Evolutionary conservation across 1,284 basidiomycete genomes (phyloP).

Genomic region (Amylostereum areolatum): DNA sequence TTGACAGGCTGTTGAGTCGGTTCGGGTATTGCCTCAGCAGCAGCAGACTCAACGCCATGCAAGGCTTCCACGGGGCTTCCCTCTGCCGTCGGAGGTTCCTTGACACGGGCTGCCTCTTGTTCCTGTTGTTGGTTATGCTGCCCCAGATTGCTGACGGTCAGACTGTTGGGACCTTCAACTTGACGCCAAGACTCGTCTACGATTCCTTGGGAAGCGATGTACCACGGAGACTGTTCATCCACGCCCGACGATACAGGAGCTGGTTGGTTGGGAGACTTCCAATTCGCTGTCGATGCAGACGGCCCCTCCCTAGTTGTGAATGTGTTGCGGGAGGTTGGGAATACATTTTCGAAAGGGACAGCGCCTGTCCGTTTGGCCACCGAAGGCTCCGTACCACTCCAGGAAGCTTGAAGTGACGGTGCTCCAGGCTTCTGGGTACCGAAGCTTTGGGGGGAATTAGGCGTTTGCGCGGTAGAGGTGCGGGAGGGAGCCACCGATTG

Average conservation of each 20-base stretch:
- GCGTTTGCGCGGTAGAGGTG: constrained; percentile 6
- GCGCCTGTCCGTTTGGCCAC: constrained; percentile 11
- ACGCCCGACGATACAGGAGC: background rate
- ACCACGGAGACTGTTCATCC: constrained; percentile 50
- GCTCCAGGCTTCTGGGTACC: constrained; percentile 1
- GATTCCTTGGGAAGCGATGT: constrained; percentile 35
- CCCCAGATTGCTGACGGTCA: constrained; percentile 52
- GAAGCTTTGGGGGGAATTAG: constrained; percentile 8
- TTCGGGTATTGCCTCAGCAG: constrained; percentile 1
- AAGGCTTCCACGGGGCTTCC: constrained; percentile 10
- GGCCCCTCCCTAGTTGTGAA: constrained; percentile 7
- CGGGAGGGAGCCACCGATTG: constrained; percentile 16
- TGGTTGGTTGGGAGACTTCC: constrained; percentile 5
- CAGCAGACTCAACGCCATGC: constrained; percentile 2
- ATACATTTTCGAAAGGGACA: constrained; percentile 11
- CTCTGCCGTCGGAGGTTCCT: background rate
- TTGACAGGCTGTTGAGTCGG: background rate
- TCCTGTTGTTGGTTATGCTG: constrained; percentile 49
- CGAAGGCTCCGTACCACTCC: constrained; percentile 9
- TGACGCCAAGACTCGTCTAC: constrained; percentile 43
- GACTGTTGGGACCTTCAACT: constrained; percentile 37
- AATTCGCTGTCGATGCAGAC: constrained; percentile 8
- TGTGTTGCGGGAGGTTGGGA: constrained; percentile 14
- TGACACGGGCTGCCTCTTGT: constrained; percentile 15
- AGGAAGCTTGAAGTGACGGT: constrained; percentile 5